These are phyloP conservation scores for Penicillium daleae DNA, from an alignment of 495 filamentous ascomycete species.

Conservation along the genomic window DNA sequence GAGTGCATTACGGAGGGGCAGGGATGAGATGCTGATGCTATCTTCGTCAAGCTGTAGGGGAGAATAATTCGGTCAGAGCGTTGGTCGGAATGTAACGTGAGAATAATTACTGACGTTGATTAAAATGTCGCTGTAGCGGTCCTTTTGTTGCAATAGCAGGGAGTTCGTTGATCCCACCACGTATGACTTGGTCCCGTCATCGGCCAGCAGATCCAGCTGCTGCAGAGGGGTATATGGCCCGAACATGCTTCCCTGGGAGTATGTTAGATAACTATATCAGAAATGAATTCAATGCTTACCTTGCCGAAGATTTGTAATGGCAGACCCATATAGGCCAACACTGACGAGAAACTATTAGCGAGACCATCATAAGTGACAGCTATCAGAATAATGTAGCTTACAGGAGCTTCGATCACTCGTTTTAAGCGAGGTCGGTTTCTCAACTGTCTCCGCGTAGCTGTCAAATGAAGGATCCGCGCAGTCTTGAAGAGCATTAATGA, in stretches of 20 bases:
- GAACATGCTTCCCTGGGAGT: constrained; percentile 79
- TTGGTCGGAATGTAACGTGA: not conserved
- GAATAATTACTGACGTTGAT: constrained; percentile 66
- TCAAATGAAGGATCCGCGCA: constrained; percentile 90
- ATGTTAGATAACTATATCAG: constrained; percentile 26
- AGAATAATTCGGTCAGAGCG: not conserved
- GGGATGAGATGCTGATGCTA: constrained; percentile 79
- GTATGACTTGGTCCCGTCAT: constrained; percentile 94
- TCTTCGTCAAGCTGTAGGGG: constrained; percentile 75
- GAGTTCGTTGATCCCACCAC: constrained; percentile 97
- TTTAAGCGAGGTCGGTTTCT: constrained; percentile 80
- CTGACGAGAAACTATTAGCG: constrained; percentile 41
- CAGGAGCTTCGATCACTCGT: constrained; percentile 89
- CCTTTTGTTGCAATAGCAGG: constrained; percentile 87
- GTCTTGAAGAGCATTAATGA: constrained; percentile 84
- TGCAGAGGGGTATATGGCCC: constrained; percentile 96
- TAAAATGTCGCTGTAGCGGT: constrained; percentile 96
- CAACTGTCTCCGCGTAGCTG: constrained; percentile 73
- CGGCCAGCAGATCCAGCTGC: constrained; percentile 91
- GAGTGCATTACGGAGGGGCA: constrained; percentile 77
- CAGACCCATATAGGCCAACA: constrained; percentile 91
- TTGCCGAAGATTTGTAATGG: constrained; percentile 96
- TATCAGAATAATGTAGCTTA: constrained; percentile 32
- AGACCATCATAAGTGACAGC: not conserved
- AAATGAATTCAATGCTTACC: constrained; percentile 46